phyloP scores from a whole-genome alignment of 495 filamentous ascomycete genomes.

The Hyphodiscus hymeniophilus region DNA sequence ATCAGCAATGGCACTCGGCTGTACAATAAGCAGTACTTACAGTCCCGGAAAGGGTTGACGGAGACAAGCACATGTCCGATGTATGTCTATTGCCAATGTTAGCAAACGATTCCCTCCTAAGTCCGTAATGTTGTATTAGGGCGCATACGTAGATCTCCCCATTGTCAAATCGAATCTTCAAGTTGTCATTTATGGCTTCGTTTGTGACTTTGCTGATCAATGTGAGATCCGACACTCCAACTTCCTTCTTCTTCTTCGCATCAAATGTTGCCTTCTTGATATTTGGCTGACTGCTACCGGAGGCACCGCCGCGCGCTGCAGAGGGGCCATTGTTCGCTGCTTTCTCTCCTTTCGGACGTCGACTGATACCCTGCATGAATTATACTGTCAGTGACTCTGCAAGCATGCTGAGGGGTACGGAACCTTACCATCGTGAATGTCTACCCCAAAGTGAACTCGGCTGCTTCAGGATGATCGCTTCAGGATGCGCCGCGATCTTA shows the following conservation, averaged over 20 bases:
- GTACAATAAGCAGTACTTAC: constrained; percentile 34
- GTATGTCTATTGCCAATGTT: constrained; percentile 60
- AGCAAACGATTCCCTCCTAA: constrained; percentile 10
- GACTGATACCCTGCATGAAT: constrained; percentile 41
- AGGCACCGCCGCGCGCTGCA: constrained; percentile 40
- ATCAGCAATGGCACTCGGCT: not conserved
- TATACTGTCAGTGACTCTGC: constrained; percentile 9
- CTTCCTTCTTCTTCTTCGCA: constrained; percentile 96
- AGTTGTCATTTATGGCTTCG: constrained; percentile 97
- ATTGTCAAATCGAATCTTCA: constrained; percentile 95
- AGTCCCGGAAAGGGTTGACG: constrained; percentile 95
- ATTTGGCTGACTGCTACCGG: constrained; percentile 49
- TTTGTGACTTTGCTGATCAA: constrained; percentile 97
- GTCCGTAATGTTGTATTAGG: not conserved
- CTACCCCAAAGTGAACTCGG: not conserved
- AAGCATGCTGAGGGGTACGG: not conserved
- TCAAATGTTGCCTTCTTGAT: constrained; percentile 96
- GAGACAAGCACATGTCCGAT: constrained; percentile 99
- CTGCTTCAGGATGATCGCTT: no score
- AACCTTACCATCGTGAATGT: constrained; percentile 14
- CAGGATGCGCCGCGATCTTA: constrained; percentile 10
- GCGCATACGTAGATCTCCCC: constrained; percentile 82
- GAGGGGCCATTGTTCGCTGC: constrained; percentile 60
- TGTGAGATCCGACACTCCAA: constrained; percentile 95
- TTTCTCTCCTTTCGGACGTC: constrained; percentile 43